Conservation (phyloP, 176 grass and related monocot genomes). For the Ananas comosus region DNA sequence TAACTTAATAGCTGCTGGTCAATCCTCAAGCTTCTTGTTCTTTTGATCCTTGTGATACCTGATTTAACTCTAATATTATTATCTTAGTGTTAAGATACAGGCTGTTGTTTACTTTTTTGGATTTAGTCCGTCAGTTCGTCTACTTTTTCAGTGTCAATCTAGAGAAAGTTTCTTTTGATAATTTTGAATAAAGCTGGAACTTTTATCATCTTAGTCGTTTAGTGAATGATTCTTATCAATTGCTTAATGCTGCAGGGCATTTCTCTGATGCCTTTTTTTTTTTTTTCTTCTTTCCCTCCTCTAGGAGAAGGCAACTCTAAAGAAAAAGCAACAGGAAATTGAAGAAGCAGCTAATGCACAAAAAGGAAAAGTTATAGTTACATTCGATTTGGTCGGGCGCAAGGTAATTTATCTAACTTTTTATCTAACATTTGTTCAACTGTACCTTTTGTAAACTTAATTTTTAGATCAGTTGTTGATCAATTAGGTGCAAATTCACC, state of each 20-base stretch:
- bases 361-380: conserved; percentile 66
- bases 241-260: not conserved
- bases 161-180: no score
- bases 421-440: conserved; percentile 5
- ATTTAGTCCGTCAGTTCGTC: no score
- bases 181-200: no score
- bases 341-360: conserved; percentile 56
- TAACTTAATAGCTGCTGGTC: not conserved
- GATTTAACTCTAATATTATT: not conserved
- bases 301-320: conserved; percentile 70
- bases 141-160: no score
- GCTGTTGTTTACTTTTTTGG: no score
- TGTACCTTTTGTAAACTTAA: not conserved
- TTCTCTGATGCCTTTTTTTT: not conserved
- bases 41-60: not conserved
- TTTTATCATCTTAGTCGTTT: not conserved
- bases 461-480: not conserved
- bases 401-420: conserved; percentile 49
- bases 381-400: conserved; percentile 94
- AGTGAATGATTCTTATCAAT: not conserved
- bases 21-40: not conserved
- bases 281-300: not conserved
- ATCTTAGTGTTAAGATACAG: not conserved
- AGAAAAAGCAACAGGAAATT: conserved; percentile 57
- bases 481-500: not conserved